Evolutionary conservation across 2,329 filamentous ascomycete genomes (phyloP).

Genomic region (Pezicula carpinea): DNA sequence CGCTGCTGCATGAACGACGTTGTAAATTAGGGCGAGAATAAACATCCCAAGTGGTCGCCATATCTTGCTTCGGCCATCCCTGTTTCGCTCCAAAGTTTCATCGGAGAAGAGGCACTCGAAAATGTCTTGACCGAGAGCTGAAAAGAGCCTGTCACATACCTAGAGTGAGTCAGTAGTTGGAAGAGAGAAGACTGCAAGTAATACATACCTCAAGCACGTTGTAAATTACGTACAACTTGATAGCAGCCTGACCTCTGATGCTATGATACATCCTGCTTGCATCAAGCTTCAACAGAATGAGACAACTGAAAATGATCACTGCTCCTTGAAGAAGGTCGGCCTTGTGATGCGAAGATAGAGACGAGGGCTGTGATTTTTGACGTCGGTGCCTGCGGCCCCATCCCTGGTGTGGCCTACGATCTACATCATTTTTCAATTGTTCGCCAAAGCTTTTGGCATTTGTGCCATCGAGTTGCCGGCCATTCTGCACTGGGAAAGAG

Average conservation of each 20-base stretch:
- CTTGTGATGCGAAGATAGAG: conserved; percentile 83
- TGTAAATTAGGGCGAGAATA: conserved; percentile 78
- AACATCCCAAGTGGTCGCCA: conserved; percentile 90
- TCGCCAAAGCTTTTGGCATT: conserved; percentile 12
- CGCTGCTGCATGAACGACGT: conserved; percentile 78
- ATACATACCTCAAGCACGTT: conserved; percentile 77
- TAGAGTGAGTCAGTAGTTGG: conserved; percentile 67
- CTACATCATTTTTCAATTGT: conserved; percentile 16
- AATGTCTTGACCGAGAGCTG: conserved; percentile 90
- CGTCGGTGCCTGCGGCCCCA: conserved; percentile 55
- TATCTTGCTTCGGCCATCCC: conserved; percentile 86
- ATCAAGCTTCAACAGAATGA: conserved; percentile 84
- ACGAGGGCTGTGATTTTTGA: conserved; percentile 80
- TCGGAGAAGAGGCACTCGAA: conserved; percentile 92
- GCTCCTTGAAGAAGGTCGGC: conserved; percentile 89
- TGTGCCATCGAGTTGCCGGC: conserved; percentile 11
- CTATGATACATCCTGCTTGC: conserved; percentile 98
- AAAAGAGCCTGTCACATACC: conserved; percentile 83
- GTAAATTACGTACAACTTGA: conserved; percentile 98
- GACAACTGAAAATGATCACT: conserved; percentile 80
- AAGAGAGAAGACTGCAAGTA: background rate
- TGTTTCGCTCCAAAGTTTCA: conserved; percentile 84
- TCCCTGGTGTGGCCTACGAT: conserved; percentile 22
- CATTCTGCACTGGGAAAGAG: conserved; percentile 19
- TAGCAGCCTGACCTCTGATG: conserved; percentile 91